Percentiles rank a stretch among this genome's conserved stretches.
These are phyloP conservation scores for Rhododendron williamsianum DNA, from an alignment of 148 eudicot species.

Conservation along the genomic window DNA sequence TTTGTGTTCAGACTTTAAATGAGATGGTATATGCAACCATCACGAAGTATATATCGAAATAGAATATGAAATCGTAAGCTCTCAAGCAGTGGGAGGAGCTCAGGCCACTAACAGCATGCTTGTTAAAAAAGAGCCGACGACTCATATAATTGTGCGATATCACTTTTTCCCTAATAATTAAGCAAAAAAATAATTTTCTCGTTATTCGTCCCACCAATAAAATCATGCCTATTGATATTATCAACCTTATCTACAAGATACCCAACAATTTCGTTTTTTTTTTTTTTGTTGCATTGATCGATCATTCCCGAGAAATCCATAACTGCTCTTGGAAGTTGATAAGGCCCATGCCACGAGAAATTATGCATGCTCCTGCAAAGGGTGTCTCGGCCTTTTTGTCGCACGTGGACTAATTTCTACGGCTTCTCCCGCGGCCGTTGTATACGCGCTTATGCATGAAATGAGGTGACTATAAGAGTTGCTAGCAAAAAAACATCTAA, in stretches of 20 bases:
- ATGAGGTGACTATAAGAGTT: background rate
- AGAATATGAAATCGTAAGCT: no score
- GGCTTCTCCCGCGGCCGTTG: rapidly evolving
- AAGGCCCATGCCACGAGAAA: background rate
- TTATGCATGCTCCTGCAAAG: background rate
- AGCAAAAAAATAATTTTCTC: background rate
- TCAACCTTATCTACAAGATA: background rate
- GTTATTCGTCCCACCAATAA: background rate
- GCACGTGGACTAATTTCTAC: background rate
- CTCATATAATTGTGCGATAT: background rate
- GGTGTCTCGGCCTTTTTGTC: background rate
- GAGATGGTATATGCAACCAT: no score
- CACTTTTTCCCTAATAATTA: background rate
- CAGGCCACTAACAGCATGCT: no score
- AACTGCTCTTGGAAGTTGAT: background rate
- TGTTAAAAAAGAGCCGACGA: no score
- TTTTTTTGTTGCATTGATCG: background rate
- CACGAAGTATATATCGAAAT: no score
- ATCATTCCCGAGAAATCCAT: background rate
- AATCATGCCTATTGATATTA: background rate
- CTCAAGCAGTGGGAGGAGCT: no score
- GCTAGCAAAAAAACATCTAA: rapidly evolving
- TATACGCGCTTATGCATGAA: no score
- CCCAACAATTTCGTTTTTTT: background rate
- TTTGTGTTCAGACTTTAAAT: no score